Conservation (phyloP, 139 green algal genomes). For the Chlorella sorokiniana region DNA sequence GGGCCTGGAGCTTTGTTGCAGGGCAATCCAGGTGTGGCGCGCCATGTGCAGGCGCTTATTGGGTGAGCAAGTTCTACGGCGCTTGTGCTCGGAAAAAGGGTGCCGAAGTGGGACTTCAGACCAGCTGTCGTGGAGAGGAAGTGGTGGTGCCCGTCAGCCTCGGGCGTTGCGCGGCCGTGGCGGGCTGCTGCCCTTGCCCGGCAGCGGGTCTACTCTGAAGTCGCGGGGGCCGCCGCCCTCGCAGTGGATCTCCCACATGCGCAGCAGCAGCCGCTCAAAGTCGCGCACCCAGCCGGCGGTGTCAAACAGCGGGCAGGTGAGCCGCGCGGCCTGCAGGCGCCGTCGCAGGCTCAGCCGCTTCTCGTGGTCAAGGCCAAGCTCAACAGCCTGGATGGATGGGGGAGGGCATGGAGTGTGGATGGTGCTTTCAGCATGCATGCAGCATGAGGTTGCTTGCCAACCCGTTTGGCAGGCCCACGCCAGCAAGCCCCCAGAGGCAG, state of each 20-base stretch:
- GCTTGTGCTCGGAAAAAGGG: too few species aligned
- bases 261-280: conserved; percentile 72
- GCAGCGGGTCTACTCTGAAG: conserved; percentile 53
- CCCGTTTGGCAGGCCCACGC: too few species aligned
- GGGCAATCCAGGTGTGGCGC: too few species aligned
- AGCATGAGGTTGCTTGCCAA: not conserved
- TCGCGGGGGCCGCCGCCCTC: conserved; percentile 57
- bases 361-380: conserved; percentile 62
- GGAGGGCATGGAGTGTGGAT: not conserved
- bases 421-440: too few species aligned
- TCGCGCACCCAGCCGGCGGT: conserved; percentile 78
- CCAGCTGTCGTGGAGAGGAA: too few species aligned
- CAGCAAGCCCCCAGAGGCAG: too few species aligned
- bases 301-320: conserved; percentile 86
- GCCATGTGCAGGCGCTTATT: too few species aligned
- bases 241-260: conserved; percentile 88
- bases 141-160: too few species aligned
- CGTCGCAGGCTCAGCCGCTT: conserved; percentile 58
- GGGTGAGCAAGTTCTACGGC: too few species aligned
- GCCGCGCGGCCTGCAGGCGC: conserved; percentile 56
- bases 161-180: too few species aligned
- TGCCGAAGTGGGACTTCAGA: too few species aligned
- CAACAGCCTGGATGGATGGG: conserved; percentile 52
- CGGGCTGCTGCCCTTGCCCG: not conserved
- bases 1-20: too few species aligned